Evolutionary conservation across 202 grass and related monocot genomes (phyloP), one percentile per base, ranked within the genome.

Genomic region (Panicum hallii): DNA sequence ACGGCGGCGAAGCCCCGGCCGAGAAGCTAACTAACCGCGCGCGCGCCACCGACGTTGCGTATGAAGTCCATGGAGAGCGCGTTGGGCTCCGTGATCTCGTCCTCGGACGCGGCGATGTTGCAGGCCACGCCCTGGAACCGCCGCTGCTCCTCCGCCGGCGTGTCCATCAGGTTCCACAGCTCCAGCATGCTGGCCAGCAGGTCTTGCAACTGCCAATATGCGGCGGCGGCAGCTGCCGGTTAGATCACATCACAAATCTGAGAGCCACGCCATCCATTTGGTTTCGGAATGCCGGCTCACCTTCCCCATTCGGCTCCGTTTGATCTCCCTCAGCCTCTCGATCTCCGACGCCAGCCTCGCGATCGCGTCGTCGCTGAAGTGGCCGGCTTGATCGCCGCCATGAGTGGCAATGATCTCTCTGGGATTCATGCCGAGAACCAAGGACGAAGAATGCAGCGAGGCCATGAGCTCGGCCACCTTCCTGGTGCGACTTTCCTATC

Each of bases 121-220:
- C 93, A 95, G 1, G 90, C 91, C 6, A 96, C 93, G 74, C 88
- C 87, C 79, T 85, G 93, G 77, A 99, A 99, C 64, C 70, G 77
- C n/a, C 63, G 80, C 86, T 99, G 96, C 88, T 99, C 96, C 84
- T 99, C 93, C 26, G 86, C 58, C 55, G 96, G 96, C 82, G 93
- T 99, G 84, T 99, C 96, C 96, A 99, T 92, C 62, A 99, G 77
- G 72, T 88, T 87, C 96, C 96, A 99, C n/a, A 99, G 50, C 84
- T 99, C 93, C 56, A 99, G 84, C 96, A 99, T 99, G 64, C 78
- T 90, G 52, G 56, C 91, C 50, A 89, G 84, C 36, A 94, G 86
- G 82, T 99, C 96, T 82, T 99, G 96, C 83, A 98, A 88, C 96
- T 94, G 77, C 50, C 56, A 48, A 44, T 5, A 80, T 9, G 41